Base-by-base conservation (phyloP, 169 alveolate species). In the Babesia bovis region DNA sequence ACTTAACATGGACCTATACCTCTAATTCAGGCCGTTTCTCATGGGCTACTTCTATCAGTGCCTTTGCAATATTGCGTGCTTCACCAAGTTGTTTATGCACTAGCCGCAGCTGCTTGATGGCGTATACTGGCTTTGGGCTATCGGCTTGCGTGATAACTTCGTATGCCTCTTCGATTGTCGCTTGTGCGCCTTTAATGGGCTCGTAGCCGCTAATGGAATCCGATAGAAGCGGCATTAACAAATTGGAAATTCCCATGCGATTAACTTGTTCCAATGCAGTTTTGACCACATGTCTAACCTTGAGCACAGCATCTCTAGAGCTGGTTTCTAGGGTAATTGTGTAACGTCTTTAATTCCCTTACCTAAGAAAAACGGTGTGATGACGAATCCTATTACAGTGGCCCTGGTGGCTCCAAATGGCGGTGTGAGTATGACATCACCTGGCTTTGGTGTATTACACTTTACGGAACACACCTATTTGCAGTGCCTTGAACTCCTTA, bases 341-440 rank as follows among this genome's bases (percentile, higher is more conserved):
- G 23, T 41, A 6, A 2, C 4, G 0, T 32, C 4, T 7, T 0
- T 12, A 17, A 21, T 19, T 21, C 1, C 26, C 83, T 50, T 58
- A 78, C 87, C 76, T 76, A 83, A 81, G 50, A 47, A 81, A 33
- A 56, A 71, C 28, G 88, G 88, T 10, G 88, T 71, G 0, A 81
- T 41, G 49, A 81, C 74, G 38, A 81, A 81, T 35, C 81, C 88
- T 9, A 81, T 53, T 2, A 81, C 19, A 17, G 84, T 81, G 19
- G 81, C 32, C 60, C 63, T 61, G 21, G 83, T 44, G 4, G 67
- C 72, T 13, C 66, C 84, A 35, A 44, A 81, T 13, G 88, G 57
- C 15, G 88, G 88, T 2, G 88, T 81, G 23, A 81, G 38, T 10
- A 81, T 63, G 3, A 81, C 88, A 81, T 81, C 88, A 1, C 88